phyloP scores from a whole-genome alignment of 768 basidiomycete species.

The Termitomyces sp. region DNA sequence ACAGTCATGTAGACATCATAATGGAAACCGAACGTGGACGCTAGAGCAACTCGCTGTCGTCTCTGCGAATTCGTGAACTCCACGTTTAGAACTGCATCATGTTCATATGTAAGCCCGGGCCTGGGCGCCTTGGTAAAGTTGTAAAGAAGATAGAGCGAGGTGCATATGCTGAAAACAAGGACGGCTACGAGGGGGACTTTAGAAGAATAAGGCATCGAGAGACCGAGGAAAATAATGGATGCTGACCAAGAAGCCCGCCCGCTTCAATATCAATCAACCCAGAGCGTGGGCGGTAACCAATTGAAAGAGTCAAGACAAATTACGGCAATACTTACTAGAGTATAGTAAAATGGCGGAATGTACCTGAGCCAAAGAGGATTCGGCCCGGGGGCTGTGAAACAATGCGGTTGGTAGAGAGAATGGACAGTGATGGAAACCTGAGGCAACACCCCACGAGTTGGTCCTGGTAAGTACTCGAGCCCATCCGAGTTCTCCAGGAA shows the following conservation, averaged over 20 bases:
- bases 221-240: not conserved
- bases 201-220: constrained; percentile 3
- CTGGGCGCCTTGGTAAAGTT: not conserved
- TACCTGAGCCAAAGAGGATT: too few relatives aligned
- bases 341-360: too few relatives aligned
- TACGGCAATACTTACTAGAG: too few relatives aligned
- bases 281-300: not conserved
- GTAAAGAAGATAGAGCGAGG: constrained; percentile 11
- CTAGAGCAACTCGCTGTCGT: constrained; percentile 32
- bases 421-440: too few relatives aligned
- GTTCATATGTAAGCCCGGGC: not conserved
- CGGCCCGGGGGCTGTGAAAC: too few relatives aligned
- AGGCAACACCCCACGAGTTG: too few relatives aligned
- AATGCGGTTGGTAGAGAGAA: too few relatives aligned
- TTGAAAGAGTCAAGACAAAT: too few relatives aligned
- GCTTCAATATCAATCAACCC: not conserved
- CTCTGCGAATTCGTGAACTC: constrained; percentile 11
- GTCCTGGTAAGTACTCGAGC: too few relatives aligned
- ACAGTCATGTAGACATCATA: constrained; percentile 38
- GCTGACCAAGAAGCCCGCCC: not conserved
- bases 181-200: not conserved
- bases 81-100: not conserved
- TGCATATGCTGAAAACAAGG: constrained; percentile 2
- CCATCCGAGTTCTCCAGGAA: too few relatives aligned
- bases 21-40: constrained; percentile 33